These are phyloP conservation scores for Niveomyces coronatus DNA, from an alignment of 2,329 filamentous ascomycete genomes.

Conservation along the genomic window DNA sequence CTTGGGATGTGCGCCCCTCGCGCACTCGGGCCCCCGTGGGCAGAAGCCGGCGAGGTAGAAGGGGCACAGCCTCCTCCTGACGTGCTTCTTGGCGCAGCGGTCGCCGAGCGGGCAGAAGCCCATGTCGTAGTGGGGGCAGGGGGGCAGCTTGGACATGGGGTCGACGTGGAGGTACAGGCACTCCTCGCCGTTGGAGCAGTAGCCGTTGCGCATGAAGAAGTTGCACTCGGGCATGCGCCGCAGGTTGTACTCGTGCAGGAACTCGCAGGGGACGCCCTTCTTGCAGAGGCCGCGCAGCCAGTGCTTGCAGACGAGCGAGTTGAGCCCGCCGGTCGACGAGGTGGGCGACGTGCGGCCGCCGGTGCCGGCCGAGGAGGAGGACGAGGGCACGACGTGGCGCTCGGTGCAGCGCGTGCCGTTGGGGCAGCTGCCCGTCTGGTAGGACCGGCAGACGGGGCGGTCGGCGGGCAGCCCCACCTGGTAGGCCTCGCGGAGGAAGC, in stretches of 20 bases:
- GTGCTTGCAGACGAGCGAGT: slow-evolving; percentile 93
- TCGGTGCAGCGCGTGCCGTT: slow-evolving; percentile 77
- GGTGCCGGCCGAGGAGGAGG: no score
- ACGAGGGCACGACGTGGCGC: slow-evolving; percentile 67
- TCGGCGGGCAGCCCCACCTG: slow-evolving; percentile 73
- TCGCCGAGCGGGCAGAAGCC: slow-evolving; percentile 92
- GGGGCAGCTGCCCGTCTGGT: slow-evolving; percentile 76
- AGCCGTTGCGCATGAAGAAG: slow-evolving; percentile 86
- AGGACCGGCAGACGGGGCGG: slow-evolving; percentile 76
- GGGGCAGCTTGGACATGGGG: slow-evolving; percentile 65
- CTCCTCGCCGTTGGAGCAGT: slow-evolving; percentile 94
- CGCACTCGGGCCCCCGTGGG: slow-evolving; percentile 67
- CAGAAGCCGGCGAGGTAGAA: slow-evolving; percentile 94
- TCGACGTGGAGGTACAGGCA: slow-evolving; percentile 89
- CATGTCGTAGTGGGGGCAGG: slow-evolving; percentile 84
- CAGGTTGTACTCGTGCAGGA: slow-evolving; percentile 96
- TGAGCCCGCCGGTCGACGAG: slow-evolving; percentile 44
- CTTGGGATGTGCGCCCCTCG: slow-evolving; percentile 69
- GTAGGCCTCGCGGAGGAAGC: slow-evolving; percentile 75
- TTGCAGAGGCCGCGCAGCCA: slow-evolving; percentile 97
- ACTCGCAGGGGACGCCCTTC: slow-evolving; percentile 94
- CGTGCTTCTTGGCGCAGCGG: slow-evolving; percentile 78
- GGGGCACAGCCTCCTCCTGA: slow-evolving; percentile 67
- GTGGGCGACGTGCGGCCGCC: slow-evolving; percentile 23
- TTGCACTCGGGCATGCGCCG: slow-evolving; percentile 98